Evolutionary conservation across 345 rosid species (phyloP).

Genomic region (Garcia nutans): DNA sequence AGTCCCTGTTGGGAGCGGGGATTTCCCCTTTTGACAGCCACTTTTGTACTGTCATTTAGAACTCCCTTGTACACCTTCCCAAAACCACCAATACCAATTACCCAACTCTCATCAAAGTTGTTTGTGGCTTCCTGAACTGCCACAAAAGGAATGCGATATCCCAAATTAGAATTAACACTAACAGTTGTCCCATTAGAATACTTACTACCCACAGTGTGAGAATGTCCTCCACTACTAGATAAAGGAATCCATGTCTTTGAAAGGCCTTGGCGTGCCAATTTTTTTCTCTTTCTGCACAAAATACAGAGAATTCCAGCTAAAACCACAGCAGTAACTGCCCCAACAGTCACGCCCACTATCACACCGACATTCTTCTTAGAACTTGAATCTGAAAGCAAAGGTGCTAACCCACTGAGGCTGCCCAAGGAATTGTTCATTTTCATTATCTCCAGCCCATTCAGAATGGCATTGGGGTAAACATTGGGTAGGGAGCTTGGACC

Average conservation of each 20-base stretch:
- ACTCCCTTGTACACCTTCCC: constrained; percentile 36
- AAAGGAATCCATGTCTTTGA: constrained; percentile 38
- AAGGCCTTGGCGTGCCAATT: constrained; percentile 21
- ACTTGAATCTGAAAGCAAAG: constrained; percentile 15
- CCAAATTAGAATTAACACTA: constrained; percentile 20
- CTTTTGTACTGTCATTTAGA: constrained; percentile 23
- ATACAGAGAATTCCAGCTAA: constrained; percentile 19
- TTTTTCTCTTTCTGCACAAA: constrained; percentile 18
- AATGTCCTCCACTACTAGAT: constrained; percentile 26
- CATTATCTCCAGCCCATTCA: constrained; percentile 41
- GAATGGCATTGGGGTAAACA: constrained; percentile 29
- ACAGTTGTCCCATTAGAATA: constrained; percentile 30
- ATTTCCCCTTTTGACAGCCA: constrained; percentile 36
- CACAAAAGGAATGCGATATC: constrained; percentile 32
- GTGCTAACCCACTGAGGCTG: constrained; percentile 24
- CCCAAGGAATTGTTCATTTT: constrained; percentile 38
- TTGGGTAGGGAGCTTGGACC: constrained; percentile 14
- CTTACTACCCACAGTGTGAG: constrained; percentile 36
- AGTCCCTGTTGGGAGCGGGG: constrained; percentile 38
- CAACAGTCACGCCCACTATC: constrained; percentile 22
- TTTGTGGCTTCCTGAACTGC: constrained; percentile 37
- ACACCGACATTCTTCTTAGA: constrained; percentile 30
- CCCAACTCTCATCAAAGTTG: constrained; percentile 35
- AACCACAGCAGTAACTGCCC: constrained; percentile 11
- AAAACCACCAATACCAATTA: constrained; percentile 39